A percentile compares a stretch with the other conserved stretches of the same genome.
phyloP scores from a whole-genome alignment of 2,329 filamentous ascomycete species.

The Claviceps monticola region DNA sequence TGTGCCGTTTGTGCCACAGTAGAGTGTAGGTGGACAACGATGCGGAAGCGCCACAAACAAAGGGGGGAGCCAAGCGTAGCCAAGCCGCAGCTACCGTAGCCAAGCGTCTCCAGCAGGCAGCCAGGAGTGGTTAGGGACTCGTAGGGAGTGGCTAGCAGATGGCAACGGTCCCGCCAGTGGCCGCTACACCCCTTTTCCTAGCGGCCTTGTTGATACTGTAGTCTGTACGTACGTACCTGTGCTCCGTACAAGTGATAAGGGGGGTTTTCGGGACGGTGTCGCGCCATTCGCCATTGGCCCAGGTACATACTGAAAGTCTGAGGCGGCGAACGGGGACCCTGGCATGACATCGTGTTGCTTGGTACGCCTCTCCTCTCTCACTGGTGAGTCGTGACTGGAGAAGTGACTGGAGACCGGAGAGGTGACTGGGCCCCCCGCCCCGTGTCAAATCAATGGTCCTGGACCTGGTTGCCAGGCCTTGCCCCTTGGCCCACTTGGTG shows the following conservation, averaged over 20 bases:
- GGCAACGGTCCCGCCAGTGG: neutral
- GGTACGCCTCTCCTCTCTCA: too few relatives aligned
- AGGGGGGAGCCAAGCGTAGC: neutral
- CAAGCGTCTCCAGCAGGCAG: neutral
- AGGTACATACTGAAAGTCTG: neutral
- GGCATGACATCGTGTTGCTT: neutral
- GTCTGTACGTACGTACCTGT: too few relatives aligned
- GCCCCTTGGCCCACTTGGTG: constrained; percentile 7
- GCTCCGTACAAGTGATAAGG: too few relatives aligned
- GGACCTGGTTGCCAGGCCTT: constrained; percentile 1
- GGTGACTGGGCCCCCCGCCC: neutral
- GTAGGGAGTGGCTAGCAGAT: neutral
- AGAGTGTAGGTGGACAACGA: neutral
- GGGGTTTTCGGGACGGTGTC: neutral
- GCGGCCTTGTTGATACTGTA: neutral
- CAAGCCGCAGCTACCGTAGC: neutral
- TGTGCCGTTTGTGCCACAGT: too few relatives aligned
- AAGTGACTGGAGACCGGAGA: too few relatives aligned
- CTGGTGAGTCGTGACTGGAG: too few relatives aligned
- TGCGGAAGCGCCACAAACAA: neutral
- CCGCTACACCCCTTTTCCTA: neutral
- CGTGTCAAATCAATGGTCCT: neutral
- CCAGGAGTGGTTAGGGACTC: neutral
- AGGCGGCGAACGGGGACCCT: constrained; percentile 1
- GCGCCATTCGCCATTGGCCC: neutral